Percentiles rank a stretch among this genome's conserved stretches.
Evolutionary conservation across 306 rosid genomes (phyloP).

Genomic region (Cyamopsis tetragonoloba): DNA sequence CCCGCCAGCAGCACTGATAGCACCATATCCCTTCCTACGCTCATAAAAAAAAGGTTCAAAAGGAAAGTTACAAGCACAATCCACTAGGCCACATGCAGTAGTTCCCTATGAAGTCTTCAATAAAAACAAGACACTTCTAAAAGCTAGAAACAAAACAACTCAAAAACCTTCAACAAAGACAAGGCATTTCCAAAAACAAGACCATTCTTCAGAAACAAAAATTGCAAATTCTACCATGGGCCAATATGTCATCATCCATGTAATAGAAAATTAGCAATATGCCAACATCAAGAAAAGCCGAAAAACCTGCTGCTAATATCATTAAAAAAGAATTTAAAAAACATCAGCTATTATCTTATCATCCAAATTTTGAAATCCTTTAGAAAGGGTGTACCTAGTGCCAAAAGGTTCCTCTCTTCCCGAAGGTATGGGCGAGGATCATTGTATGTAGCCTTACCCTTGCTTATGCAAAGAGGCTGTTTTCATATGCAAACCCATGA

Average conservation of each 20-base stretch:
- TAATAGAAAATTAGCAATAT: constrained; percentile 1
- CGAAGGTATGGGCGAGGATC: no score
- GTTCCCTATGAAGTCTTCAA: constrained; percentile 12
- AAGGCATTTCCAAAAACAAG: constrained; percentile 18
- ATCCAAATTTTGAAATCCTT: constrained; percentile 3
- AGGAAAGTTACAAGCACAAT: constrained; percentile 24
- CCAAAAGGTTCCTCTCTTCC: no score
- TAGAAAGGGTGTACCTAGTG: no score
- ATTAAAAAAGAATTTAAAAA: background rate
- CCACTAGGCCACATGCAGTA: background rate
- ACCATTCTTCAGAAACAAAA: constrained; percentile 1
- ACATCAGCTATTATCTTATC: constrained; percentile 1
- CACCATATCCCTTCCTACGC: constrained; percentile 88
- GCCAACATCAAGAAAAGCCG: constrained; percentile 20
- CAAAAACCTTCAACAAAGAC: constrained; percentile 14
- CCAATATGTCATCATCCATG: constrained; percentile 18
- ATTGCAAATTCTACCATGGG: constrained; percentile 16
- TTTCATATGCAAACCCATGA: no score
- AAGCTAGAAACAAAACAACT: constrained; percentile 22
- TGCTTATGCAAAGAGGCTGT: no score
- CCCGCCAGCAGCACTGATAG: constrained; percentile 95
- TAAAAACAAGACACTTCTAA: background rate
- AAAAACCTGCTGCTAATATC: background rate
- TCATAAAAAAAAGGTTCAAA: constrained; percentile 26
- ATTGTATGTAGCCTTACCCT: no score